Conservation (phyloP, 2,329 filamentous ascomycete species). For the Diaporthe sp. region DNA sequence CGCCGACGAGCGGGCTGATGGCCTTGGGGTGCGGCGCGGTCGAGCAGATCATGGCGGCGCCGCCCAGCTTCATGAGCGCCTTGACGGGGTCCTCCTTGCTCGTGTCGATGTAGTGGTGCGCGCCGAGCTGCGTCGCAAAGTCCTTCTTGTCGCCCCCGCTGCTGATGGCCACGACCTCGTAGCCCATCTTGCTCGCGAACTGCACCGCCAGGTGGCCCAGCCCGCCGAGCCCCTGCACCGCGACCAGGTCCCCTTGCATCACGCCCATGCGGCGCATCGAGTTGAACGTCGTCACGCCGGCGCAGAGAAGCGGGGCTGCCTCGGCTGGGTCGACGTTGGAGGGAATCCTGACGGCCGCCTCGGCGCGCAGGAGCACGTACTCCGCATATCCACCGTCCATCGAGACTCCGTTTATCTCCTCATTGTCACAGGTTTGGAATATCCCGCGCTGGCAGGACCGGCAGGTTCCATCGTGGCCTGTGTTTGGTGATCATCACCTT, state of each 20-base stretch:
- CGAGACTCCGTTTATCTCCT: conserved; percentile 74
- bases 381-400: conserved; percentile 78
- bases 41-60: conserved; percentile 71
- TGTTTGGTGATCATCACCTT: background rate
- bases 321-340: conserved; percentile 64
- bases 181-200: conserved; percentile 83
- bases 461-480: conserved; percentile 74
- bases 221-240: conserved; percentile 79
- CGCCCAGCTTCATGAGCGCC: conserved; percentile 69
- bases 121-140: conserved; percentile 75
- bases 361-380: conserved; percentile 71
- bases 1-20: conserved; percentile 66
- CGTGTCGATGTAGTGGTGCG: conserved; percentile 72
- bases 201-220: conserved; percentile 84
- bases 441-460: conserved; percentile 72
- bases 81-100: conserved; percentile 62
- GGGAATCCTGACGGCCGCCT: conserved; percentile 72
- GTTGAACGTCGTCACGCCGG: conserved; percentile 76
- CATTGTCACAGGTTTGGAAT: conserved; percentile 78
- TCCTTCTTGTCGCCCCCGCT: conserved; percentile 77
- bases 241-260: conserved; percentile 66
- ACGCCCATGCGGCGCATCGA: conserved; percentile 68
- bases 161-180: conserved; percentile 75
- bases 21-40: conserved; percentile 73
- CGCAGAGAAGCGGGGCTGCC: conserved; percentile 73